Percentiles rank a stretch among this genome's conserved stretches.
phyloP scores from a whole-genome alignment of 176 grass and related monocot genomes.

The Lolium rigidum region DNA sequence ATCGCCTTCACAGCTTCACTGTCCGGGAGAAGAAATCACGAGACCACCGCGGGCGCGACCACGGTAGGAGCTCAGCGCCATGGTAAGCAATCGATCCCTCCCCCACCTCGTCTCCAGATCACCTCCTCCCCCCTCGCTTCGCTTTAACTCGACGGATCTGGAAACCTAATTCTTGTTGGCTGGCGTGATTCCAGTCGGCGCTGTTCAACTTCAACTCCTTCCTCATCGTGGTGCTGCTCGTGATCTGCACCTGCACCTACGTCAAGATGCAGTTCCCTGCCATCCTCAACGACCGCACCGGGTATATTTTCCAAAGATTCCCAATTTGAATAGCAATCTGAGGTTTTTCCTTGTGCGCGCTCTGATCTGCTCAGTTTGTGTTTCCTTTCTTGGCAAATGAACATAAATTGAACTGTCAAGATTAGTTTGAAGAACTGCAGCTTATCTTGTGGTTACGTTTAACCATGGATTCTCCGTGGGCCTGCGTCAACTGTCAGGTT shows the following conservation, averaged over 20 bases:
- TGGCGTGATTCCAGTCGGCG: slow-evolving; percentile 61
- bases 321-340: not conserved
- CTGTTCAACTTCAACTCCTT: slow-evolving; percentile 95
- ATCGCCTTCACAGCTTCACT: not conserved
- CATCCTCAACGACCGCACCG: slow-evolving; percentile 68
- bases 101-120: not conserved
- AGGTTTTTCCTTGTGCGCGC: not conserved
- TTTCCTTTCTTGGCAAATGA: too few relatives aligned
- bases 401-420: not conserved
- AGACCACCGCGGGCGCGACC: not conserved
- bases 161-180: not conserved
- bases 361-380: not conserved
- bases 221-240: slow-evolving; percentile 80
- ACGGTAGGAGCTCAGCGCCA: slow-evolving; percentile 13
- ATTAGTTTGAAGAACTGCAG: not conserved
- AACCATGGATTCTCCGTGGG: not conserved
- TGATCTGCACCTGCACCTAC: slow-evolving; percentile 96
- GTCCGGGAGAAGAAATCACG: not conserved
- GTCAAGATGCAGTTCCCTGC: slow-evolving; percentile 93
- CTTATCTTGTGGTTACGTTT: not conserved
- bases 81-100: not conserved
- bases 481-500: not conserved
- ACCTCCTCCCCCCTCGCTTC: not conserved
- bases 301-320: slow-evolving; percentile 35
- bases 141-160: not conserved